phyloP scores from a whole-genome alignment of 1,284 basidiomycete genomes.

The Erythrobasidium hasegawianum region DNA sequence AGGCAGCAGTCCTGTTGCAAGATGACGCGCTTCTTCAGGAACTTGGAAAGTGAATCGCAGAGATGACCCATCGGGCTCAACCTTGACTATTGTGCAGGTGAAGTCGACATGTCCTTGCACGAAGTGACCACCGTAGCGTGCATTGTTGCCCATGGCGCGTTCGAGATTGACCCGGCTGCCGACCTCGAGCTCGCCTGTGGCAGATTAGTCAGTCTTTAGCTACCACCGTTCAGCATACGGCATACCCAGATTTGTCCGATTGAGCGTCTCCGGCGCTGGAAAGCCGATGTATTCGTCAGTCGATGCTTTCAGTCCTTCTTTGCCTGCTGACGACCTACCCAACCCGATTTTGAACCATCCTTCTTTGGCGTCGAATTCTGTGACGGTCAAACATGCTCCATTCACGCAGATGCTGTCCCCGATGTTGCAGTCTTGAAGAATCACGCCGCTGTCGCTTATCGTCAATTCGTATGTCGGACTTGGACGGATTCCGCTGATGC shows the following conservation, averaged over 20 bases:
- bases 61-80: slow-evolving; percentile 76
- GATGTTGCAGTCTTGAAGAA: slow-evolving; percentile 84
- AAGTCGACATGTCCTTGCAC: slow-evolving; percentile 97
- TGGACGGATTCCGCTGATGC: slow-evolving; percentile 58
- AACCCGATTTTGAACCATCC: slow-evolving; percentile 91
- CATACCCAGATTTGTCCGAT: slow-evolving; percentile 83
- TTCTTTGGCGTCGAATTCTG: slow-evolving; percentile 65
- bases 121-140: slow-evolving; percentile 92
- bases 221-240: no score
- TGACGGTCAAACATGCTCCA: slow-evolving; percentile 83
- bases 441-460: slow-evolving; percentile 67
- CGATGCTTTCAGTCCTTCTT: slow-evolving; percentile 6
- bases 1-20: slow-evolving; percentile 74
- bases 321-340: slow-evolving; percentile 22
- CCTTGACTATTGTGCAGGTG: slow-evolving; percentile 69
- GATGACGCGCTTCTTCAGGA: slow-evolving; percentile 58
- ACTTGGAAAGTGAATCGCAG: slow-evolving; percentile 76
- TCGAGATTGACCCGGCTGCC: slow-evolving; percentile 88
- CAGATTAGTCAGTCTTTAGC: no score
- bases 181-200: slow-evolving; percentile 71
- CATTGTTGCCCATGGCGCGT: slow-evolving; percentile 87
- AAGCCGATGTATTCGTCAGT: slow-evolving; percentile 14
- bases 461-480: slow-evolving; percentile 57
- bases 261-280: slow-evolving; percentile 85
- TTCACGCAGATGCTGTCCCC: slow-evolving; percentile 93